These are phyloP conservation scores for Phytophthora boehmeriae DNA, from an alignment of 352 stramenopile species.

Conservation along the genomic window DNA sequence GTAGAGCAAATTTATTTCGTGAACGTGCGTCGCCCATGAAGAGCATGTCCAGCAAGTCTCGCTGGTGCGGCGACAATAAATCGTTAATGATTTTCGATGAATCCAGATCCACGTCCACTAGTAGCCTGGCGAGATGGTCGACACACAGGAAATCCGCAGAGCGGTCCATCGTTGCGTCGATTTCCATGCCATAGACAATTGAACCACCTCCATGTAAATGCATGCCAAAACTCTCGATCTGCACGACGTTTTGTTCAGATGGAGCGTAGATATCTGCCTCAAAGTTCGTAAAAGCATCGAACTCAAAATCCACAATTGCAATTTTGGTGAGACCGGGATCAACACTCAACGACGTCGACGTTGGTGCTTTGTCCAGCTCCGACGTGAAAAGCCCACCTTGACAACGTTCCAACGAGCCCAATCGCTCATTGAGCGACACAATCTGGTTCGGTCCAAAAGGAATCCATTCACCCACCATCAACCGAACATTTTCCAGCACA, in stretches of 20 bases:
- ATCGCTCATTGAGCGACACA: conserved; percentile 96
- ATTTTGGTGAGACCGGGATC: conserved; percentile 94
- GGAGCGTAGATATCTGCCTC: conserved; percentile 97
- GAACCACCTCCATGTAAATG: conserved; percentile 80
- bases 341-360: conserved; percentile 80
- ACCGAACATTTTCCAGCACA: conserved; percentile 95
- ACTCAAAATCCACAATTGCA: conserved; percentile 97
- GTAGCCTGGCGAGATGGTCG: conserved; percentile 95
- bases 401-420: conserved; percentile 95
- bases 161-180: conserved; percentile 97
- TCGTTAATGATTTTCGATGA: conserved; percentile 97
- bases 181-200: conserved; percentile 89
- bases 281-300: conserved; percentile 98
- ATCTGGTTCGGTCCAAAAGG: conserved; percentile 98
- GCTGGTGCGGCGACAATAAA: conserved; percentile 94
- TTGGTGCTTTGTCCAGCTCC: conserved; percentile 88
- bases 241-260: conserved; percentile 92
- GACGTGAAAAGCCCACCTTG: conserved; percentile 97
- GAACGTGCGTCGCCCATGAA: conserved; percentile 95
- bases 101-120: conserved; percentile 96
- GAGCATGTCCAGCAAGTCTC: conserved; percentile 93
- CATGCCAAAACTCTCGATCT: conserved; percentile 98
- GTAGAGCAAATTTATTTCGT: conserved; percentile 97
- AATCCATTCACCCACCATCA: conserved; percentile 98
- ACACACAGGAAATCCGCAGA: conserved; percentile 97